Conservation (phyloP, 169 alveolate species). For the Plasmodium sp. region DNA sequence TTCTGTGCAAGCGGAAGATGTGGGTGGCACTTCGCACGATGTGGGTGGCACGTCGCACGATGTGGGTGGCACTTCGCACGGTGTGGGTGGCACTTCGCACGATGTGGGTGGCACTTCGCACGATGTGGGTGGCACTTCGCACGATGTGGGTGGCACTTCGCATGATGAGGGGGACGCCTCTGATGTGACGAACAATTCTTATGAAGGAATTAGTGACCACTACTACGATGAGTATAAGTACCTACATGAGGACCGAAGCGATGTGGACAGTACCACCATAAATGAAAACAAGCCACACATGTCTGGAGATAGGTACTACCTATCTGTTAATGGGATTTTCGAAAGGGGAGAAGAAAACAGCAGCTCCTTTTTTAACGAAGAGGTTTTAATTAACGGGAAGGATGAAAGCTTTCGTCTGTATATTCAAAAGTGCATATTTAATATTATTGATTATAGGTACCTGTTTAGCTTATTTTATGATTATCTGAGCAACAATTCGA, state of each 20-base stretch:
- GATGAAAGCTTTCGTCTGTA: constrained; percentile 67
- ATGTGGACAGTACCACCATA: constrained; percentile 42
- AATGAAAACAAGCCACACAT: constrained; percentile 18
- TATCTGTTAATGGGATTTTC: constrained; percentile 38
- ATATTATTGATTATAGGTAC: constrained; percentile 55
- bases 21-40: neutral
- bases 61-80: neutral
- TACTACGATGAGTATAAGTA: constrained; percentile 45
- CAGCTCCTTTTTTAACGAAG: constrained; percentile 22
- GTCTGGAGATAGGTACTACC: neutral
- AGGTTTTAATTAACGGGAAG: constrained; percentile 34
- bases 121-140: no score
- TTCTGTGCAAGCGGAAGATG: neutral
- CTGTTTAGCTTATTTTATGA: constrained; percentile 47
- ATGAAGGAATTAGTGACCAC: constrained; percentile 43
- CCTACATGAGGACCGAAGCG: constrained; percentile 25
- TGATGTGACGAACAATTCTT: constrained; percentile 50
- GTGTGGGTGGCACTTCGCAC: neutral
- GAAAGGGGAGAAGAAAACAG: constrained; percentile 11
- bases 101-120: neutral
- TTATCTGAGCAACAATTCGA: constrained; percentile 16
- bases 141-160: neutral
- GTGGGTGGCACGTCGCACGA: neutral
- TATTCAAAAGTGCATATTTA: constrained; percentile 49
- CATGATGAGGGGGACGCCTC: constrained; percentile 3